phyloP scores from a whole-genome alignment of 2,329 filamentous ascomycete species.

The Diplodia scrobiculata region DNA sequence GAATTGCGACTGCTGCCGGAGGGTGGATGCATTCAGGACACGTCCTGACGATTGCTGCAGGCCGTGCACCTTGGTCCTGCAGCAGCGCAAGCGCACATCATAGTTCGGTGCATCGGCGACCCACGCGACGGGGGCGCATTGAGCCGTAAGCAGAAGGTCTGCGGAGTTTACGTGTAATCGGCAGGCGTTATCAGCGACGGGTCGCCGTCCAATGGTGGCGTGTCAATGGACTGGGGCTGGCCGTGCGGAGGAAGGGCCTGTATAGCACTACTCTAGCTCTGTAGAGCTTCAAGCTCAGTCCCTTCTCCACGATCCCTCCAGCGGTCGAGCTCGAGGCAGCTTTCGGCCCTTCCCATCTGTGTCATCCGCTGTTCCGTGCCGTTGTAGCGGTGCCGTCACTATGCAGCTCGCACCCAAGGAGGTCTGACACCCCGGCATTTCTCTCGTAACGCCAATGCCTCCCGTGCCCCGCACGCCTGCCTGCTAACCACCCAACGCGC shows the following conservation, averaged over 20 bases:
- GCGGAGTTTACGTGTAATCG: slow-evolving; percentile 20
- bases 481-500: slow-evolving; percentile 2
- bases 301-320: background rate
- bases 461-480: background rate
- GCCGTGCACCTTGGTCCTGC: background rate
- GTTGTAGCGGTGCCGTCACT: slow-evolving; percentile 18
- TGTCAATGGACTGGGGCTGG: background rate
- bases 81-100: background rate
- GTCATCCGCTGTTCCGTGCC: slow-evolving; percentile 2
- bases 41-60: background rate
- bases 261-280: background rate
- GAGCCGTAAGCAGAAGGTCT: background rate
- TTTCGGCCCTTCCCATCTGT: slow-evolving; percentile 18
- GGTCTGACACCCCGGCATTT: slow-evolving; percentile 10
- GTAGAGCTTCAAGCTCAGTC: slow-evolving; percentile 1
- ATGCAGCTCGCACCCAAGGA: slow-evolving; percentile 29
- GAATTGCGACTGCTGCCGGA: slow-evolving; percentile 7
- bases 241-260: slow-evolving; percentile 1
- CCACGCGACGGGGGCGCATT: slow-evolving; percentile 12
- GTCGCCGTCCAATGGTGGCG: slow-evolving; percentile 4
- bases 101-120: background rate
- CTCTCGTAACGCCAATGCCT: slow-evolving; percentile 10
- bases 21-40: background rate
- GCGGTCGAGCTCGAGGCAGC: slow-evolving; percentile 17
- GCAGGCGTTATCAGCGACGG: slow-evolving; percentile 1